Evolutionary conservation across 2,329 filamentous ascomycete species (phyloP), one percentile per base, ranked within the genome.

Genomic region (Ciborinia camelliae): DNA sequence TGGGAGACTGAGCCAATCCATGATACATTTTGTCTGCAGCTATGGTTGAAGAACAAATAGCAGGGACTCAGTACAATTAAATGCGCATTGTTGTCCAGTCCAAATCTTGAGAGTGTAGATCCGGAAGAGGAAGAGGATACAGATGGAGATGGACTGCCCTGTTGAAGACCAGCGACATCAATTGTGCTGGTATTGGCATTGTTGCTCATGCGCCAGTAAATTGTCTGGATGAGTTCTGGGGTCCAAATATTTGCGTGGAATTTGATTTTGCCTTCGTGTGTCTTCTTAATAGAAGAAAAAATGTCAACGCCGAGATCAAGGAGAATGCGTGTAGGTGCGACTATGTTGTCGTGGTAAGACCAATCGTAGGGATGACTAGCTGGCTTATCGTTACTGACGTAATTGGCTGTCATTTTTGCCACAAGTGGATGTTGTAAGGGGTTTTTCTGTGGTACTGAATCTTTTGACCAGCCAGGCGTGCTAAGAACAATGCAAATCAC

Each of bases 11-110:
- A 63, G 4, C 69, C 68, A 20, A 68, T 66, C 73, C 73, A 75
- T 3, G n/a, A 54, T 2, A 71, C 57, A 37, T 74, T 74, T 0
- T 69, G 68, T 7, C 66, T 32, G 58, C 73, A 75, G 12, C 65
- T 69, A 55, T 75, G 73, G 23, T 75, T 75, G 39, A 75, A 68
- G 57, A 75, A 73, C 0, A 74, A 54, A 43, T 73, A 75, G 23
- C 70, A 68, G 0, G 68, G 66, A 48, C 71, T 73, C 5, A 74
- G 18, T 7, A 57, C 67, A 0, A 70, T 48, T 7, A 71, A 35
- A 10, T 66, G 55, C 4, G 26, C 39, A 10, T 28, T 5, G 7
- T n/a, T 47, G 30, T 12, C 15, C n/a, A 18, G n/a, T 23, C 41
- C 41, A 9, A 59, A 53, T 0, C 8, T 23, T 2, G 28, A 45